phyloP scores from a whole-genome alignment of 768 basidiomycete species.

The Coprinopsis cinerea region DNA sequence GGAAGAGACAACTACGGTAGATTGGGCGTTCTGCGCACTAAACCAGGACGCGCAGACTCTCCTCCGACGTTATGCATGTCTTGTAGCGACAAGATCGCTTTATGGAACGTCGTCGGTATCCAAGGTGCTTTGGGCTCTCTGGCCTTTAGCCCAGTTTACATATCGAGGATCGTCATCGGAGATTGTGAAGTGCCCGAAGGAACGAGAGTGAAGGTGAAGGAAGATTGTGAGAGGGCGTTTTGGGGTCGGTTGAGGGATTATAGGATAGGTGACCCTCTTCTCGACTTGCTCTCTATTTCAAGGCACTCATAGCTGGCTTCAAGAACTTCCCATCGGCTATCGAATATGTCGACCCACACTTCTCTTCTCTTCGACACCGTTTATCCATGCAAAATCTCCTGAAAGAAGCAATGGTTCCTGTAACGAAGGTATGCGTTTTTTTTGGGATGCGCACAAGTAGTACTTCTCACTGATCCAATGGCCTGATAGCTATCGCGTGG shows the following conservation, averaged over 20 bases:
- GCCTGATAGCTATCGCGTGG: constrained; percentile 61
- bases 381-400: constrained; percentile 48
- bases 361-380: constrained; percentile 52
- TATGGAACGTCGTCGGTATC: constrained; percentile 79
- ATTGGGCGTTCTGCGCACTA: constrained; percentile 79
- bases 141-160: constrained; percentile 56
- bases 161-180: constrained; percentile 53
- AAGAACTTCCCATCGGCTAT: constrained; percentile 48
- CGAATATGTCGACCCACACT: constrained; percentile 44
- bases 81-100: constrained; percentile 91
- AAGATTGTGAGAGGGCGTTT: constrained; percentile 69
- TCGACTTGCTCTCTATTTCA: no score
- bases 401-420: constrained; percentile 42
- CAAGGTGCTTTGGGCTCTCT: constrained; percentile 73
- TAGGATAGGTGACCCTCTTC: not conserved
- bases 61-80: constrained; percentile 81
- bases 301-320: not conserved
- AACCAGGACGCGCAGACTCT: constrained; percentile 90
- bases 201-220: constrained; percentile 33
- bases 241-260: constrained; percentile 23
- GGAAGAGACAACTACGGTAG: constrained; percentile 78
- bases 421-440: constrained; percentile 55
- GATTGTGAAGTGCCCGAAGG: constrained; percentile 53
- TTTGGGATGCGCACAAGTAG: no score
- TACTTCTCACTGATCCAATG: not conserved